Conservation (phyloP, 495 filamentous ascomycete species). For the Staphylotrichum longicolle region DNA sequence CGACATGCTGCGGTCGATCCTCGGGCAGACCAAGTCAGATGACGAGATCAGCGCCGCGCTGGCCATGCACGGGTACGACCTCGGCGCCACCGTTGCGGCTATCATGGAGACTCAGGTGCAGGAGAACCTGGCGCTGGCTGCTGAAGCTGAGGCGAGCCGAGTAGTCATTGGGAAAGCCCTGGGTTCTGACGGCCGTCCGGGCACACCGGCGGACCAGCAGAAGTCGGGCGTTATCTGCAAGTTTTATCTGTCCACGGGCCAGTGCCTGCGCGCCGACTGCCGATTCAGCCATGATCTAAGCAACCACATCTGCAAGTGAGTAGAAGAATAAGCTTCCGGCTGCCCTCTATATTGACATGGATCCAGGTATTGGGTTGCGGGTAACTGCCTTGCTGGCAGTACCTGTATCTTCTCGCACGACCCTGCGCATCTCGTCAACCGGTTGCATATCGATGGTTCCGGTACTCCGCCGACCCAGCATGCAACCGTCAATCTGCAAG, state of each 20-base stretch:
- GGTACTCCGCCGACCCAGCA: slow-evolving; percentile 57
- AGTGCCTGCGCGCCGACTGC: slow-evolving; percentile 92
- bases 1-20: slow-evolving; percentile 93
- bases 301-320: slow-evolving; percentile 97
- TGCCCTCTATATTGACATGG: slow-evolving; percentile 27
- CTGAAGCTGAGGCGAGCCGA: slow-evolving; percentile 49
- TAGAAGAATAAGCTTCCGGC: slow-evolving; percentile 26
- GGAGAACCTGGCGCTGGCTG: slow-evolving; percentile 41
- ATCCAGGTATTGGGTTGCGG: slow-evolving; percentile 88
- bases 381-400: slow-evolving; percentile 90
- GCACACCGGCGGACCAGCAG: slow-evolving; percentile 67
- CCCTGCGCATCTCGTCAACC: slow-evolving; percentile 73
- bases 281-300: slow-evolving; percentile 95
- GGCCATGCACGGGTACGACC: slow-evolving; percentile 85
- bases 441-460: slow-evolving; percentile 61
- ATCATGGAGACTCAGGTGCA: slow-evolving; percentile 66
- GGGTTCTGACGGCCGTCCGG: slow-evolving; percentile 64
- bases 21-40: slow-evolving; percentile 83
- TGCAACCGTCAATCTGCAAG: slow-evolving; percentile 76
- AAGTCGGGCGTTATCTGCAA: slow-evolving; percentile 89
- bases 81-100: slow-evolving; percentile 81
- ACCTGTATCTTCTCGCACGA: slow-evolving; percentile 98
- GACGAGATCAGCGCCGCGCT: slow-evolving; percentile 91
- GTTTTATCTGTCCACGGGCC: slow-evolving; percentile 88
- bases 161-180: slow-evolving; percentile 88